A percentile compares a stretch with the other conserved stretches of the same genome.
Evolutionary conservation across 2,329 filamentous ascomycete genomes (phyloP).

Genomic region (Pseudogymnoascus sp.): DNA sequence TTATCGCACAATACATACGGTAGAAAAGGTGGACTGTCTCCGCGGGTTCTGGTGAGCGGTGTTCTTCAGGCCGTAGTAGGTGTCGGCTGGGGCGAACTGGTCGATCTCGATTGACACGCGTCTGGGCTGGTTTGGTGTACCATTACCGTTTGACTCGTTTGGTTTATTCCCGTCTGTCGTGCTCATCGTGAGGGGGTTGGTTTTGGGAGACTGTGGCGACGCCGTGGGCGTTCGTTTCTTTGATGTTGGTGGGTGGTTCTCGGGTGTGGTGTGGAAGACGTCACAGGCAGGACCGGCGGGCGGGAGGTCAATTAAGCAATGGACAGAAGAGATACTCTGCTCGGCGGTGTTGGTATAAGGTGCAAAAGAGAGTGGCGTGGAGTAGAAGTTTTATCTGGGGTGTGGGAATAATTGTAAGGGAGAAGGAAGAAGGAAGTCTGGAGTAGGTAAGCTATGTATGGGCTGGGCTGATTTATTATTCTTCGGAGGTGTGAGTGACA

Average conservation of each 20-base stretch:
- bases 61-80: constrained; percentile 25
- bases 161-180: not conserved
- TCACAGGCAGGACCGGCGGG: not conserved
- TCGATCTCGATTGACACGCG: constrained; percentile 23
- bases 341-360: not conserved
- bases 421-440: not conserved
- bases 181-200: not conserved
- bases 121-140: not conserved
- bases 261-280: not conserved
- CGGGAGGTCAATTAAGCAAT: not conserved
- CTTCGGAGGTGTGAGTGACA: not conserved
- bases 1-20: constrained; percentile 16
- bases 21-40: constrained; percentile 26
- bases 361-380: not conserved
- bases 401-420: not conserved
- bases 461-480: not conserved
- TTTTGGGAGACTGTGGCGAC: not conserved
- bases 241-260: not conserved
- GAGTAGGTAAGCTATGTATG: not conserved
- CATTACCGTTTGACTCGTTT: not conserved
- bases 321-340: not conserved
- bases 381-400: not conserved
- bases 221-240: not conserved
- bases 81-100: constrained; percentile 23
- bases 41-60: constrained; percentile 21